Conservation (phyloP, 106 monocot species). For the Alisma plantagoaquatica region DNA sequence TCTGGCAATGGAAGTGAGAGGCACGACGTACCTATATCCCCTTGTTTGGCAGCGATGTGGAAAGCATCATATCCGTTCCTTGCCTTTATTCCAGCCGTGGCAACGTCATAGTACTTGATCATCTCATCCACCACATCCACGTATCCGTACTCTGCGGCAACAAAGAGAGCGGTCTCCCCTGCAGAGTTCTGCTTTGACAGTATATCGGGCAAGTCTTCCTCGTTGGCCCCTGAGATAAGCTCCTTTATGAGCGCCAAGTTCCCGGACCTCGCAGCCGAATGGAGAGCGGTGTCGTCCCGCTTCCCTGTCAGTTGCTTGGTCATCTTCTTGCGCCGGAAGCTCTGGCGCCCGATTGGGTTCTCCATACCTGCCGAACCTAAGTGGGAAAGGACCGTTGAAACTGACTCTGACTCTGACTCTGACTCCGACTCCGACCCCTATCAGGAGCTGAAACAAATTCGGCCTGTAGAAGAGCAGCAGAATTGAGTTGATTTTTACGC, state of each 20-base stretch:
- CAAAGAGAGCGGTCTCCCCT: conserved; percentile 69
- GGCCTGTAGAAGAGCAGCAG: too few relatives aligned
- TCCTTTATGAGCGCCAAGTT: conserved; percentile 39
- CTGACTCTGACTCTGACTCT: too few relatives aligned
- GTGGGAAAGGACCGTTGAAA: too few relatives aligned
- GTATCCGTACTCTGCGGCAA: conserved; percentile 74
- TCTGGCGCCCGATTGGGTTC: neutral
- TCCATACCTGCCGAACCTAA: too few relatives aligned
- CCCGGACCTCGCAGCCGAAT: conserved; percentile 56
- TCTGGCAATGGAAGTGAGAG: too few relatives aligned
- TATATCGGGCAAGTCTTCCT: conserved; percentile 30
- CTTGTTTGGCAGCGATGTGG: conserved; percentile 70
- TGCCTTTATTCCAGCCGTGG: conserved; percentile 46
- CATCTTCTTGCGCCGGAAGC: conserved; percentile 16
- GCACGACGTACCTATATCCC: conserved; percentile 66
- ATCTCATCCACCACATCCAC: conserved; percentile 58
- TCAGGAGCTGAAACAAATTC: too few relatives aligned
- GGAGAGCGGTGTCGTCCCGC: conserved; percentile 56
- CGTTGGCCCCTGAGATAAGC: conserved; percentile 15
- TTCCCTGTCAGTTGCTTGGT: conserved; percentile 72
- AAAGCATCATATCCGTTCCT: conserved; percentile 80
- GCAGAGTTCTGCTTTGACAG: conserved; percentile 56
- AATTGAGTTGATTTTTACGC: too few relatives aligned
- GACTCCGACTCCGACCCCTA: too few relatives aligned
- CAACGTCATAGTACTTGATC: conserved; percentile 47